A percentile compares a stretch with the other conserved stretches of the same genome.
Conservation (phyloP, 345 rosid species). For the Heritiera littoralis region DNA sequence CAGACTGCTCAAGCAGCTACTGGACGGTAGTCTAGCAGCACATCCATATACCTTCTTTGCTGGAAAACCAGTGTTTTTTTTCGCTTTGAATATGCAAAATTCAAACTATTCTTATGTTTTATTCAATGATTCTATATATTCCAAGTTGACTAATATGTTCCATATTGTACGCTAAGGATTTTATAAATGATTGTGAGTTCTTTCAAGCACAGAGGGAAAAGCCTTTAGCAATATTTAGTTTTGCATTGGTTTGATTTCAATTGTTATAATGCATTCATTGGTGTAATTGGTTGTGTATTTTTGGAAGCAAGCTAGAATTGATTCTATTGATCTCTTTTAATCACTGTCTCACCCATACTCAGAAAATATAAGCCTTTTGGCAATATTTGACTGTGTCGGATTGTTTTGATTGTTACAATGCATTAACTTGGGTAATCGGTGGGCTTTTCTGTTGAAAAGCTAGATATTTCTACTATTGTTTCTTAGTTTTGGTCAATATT, state of each 20-base stretch:
- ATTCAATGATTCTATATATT: not conserved
- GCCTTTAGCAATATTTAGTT: not conserved
- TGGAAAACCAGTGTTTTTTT: not conserved
- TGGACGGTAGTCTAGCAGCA: no score
- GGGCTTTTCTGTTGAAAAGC: not conserved
- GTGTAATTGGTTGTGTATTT: not conserved
- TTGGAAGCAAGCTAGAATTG: not conserved
- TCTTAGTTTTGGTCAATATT: no score
- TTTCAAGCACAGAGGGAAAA: not conserved
- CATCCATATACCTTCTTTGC: slow-evolving; percentile 81
- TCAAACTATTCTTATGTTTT: not conserved
- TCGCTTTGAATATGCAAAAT: not conserved
- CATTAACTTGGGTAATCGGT: not conserved
- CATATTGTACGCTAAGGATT: not conserved
- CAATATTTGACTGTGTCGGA: not conserved
- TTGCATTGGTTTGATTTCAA: not conserved
- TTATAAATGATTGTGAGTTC: not conserved
- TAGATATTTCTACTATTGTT: no score
- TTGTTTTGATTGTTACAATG: not conserved
- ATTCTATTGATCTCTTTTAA: not conserved
- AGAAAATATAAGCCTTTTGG: not conserved
- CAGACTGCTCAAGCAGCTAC: no score
- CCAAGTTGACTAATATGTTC: not conserved
- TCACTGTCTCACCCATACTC: not conserved
- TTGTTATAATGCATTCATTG: not conserved